Evolutionary conservation across 805 yeast genomes (phyloP).

Genomic region (Monosporozyma aquatica): DNA sequence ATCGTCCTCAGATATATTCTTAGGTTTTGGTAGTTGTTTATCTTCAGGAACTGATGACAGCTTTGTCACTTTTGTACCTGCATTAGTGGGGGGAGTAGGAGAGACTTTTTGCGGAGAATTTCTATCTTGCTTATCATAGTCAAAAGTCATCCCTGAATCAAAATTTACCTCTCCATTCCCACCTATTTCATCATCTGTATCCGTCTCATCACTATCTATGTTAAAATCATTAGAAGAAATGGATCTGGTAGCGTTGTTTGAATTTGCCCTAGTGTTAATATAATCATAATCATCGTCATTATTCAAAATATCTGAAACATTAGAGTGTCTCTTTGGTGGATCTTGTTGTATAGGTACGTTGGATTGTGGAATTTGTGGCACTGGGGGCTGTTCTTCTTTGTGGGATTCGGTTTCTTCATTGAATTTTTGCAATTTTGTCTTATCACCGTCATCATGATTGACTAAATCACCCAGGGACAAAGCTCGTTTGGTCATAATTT

Average conservation of each 20-base stretch:
- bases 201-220: conserved; percentile 25
- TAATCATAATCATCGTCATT: conserved; percentile 1
- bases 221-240: background rate
- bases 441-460: conserved; percentile 28
- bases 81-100: background rate
- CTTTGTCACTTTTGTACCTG: background rate
- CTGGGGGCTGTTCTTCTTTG: background rate
- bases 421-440: conserved; percentile 13
- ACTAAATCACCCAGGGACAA: conserved; percentile 30
- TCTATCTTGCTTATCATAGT: conserved; percentile 28
- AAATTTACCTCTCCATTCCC: conserved; percentile 22
- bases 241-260: background rate
- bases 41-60: no score
- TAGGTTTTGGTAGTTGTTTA: no score
- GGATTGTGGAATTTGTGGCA: background rate
- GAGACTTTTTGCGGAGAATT: conserved; percentile 9
- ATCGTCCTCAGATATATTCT: no score
- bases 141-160: conserved; percentile 26
- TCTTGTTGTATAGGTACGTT: background rate
- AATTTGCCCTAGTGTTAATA: conserved; percentile 1
- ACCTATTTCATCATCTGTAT: conserved; percentile 27
- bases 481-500: conserved; percentile 20
- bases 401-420: background rate
- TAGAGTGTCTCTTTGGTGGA: conserved; percentile 1
- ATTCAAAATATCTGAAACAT: conserved; percentile 4